Evolutionary conservation across 1,284 basidiomycete genomes (phyloP), one percentile per base, ranked within the genome.

Genomic region (Cerrena zonata): DNA sequence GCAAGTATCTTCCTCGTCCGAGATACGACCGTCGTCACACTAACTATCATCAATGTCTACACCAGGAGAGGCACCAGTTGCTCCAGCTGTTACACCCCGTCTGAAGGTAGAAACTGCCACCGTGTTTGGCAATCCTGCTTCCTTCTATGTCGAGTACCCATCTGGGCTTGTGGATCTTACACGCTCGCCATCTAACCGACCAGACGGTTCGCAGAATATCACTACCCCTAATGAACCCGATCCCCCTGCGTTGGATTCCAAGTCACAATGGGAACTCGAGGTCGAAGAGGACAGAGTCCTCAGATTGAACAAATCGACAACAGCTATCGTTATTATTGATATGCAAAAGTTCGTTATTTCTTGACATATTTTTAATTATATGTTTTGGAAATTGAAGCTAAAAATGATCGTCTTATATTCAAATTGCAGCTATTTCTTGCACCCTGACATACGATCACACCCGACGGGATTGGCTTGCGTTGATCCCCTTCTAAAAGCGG

Each of bases 121-220:
- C 2, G 74, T 82, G 61, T 82, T 79, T 57, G 82, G 81, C 40
- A 76, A 75, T 58, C 65, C 70, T n/a, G 64, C 68, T 5, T 74
- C 71, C 5, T 86, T 80, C 63, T 85, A 82, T 84, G 77, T 82
- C 30, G 83, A 86, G 62, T 84, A 84, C 59, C 80, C 82, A 3
- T 73, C 71, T 22, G 82, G 82, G 1, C 71, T 84, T 25, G 65
- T 86, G 26, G 82, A 86, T 61, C 65, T 86, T 44, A 77, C 81
- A 18, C 74, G 81, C 40, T 69, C 69, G 13, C n/a, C n/a, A n/a
- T 59, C 61, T 44, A 78, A 72, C 55, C 64, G 56, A 7, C 40
- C 45, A 55, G 50, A 50, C 48, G 51, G 53, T 50, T 10, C 49
- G 56, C 56, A 54, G 12, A 39, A 40, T 22, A 37, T 27, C 5